Evolutionary conservation across 2,329 filamentous ascomycete species (phyloP).

Genomic region (Pseudonectria foliicola): DNA sequence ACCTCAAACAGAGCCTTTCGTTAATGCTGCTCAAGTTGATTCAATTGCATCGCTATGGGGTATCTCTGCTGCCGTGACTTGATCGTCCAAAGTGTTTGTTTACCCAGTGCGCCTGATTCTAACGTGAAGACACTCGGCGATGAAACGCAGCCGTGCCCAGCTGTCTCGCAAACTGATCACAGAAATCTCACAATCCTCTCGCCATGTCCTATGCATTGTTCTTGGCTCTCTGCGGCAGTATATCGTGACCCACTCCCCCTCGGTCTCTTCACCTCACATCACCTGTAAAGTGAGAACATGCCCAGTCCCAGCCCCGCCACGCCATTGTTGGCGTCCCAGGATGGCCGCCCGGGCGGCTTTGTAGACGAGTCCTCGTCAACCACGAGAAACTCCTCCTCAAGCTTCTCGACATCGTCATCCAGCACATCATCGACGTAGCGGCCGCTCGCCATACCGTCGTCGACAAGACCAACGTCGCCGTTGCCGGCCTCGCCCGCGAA

Average conservation of each 20-base stretch:
- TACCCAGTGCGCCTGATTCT: too few species aligned
- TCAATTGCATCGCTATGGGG: too few species aligned
- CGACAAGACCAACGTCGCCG: background rate
- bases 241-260: too few species aligned
- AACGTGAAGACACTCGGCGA: background rate
- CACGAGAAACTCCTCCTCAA: slow-evolving; percentile 21
- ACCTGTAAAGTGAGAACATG: slow-evolving; percentile 5
- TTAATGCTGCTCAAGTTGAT: background rate
- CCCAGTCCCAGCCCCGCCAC: slow-evolving; percentile 4
- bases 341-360: slow-evolving; percentile 4
- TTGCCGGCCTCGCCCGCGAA: slow-evolving; percentile 18
- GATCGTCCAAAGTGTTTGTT: too few species aligned
- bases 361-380: slow-evolving; percentile 20
- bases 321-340: slow-evolving; percentile 1
- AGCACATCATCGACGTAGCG: slow-evolving; percentile 2
- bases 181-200: too few species aligned
- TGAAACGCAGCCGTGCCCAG: background rate
- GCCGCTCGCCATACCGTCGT: background rate
- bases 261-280: background rate
- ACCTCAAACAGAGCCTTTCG: background rate
- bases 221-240: too few species aligned
- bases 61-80: too few species aligned
- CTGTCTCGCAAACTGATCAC: too few species aligned
- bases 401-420: slow-evolving; percentile 3
- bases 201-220: too few species aligned